Base-by-base conservation (phyloP, 169 alveolate genomes). In the Eimeria maxima region DNA sequence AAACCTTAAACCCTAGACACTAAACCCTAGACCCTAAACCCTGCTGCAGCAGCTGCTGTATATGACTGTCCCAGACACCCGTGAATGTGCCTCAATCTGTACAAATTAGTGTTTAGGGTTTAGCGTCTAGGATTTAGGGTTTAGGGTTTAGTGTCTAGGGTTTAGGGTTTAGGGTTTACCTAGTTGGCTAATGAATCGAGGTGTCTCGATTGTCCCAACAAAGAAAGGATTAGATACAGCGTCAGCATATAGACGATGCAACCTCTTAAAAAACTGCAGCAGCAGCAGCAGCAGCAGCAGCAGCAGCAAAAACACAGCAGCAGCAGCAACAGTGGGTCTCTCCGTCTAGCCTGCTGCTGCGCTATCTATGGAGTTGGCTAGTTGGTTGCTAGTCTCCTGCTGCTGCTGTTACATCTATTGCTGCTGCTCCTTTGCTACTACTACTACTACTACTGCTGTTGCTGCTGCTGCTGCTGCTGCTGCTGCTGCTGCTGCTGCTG, bases 181-280 rank as follows among this genome's bases (percentile, higher is more conserved):
- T 27, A 90, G 88, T 69, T 90, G 81, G 20, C 86, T 22, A 33
- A 90, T 71, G 74, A 90, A 90, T 20, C 27, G 7, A 24, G 95
- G 95, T 1, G 95, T 90, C 74, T 90, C 95, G 86, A 90, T 69
- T 4, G 88, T 67, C 50, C 53, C 95, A 45, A 90, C 57, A 24
- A 90, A 78, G 73, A 90, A 90, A 20, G 95, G 95, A 55, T 90
- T 90, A 74, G 87, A 90, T 50, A 90, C 73, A 20, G 76, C 76
- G 95, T 90, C 95, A 4, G 95, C 95, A 74, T 90, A 90, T 38
- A 90, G 76, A 33, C 95, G 95, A 45, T 90, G 95, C 24, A 90
- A 86, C 57, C 95, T 8, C 71, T 78, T 76, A 29, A 90, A 90
- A 16, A 90, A 60, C 95, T 90, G 95, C 69, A 69, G 47, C 84